phyloP scores from a whole-genome alignment of 331 rosid species.

The Ulmus americana region DNA sequence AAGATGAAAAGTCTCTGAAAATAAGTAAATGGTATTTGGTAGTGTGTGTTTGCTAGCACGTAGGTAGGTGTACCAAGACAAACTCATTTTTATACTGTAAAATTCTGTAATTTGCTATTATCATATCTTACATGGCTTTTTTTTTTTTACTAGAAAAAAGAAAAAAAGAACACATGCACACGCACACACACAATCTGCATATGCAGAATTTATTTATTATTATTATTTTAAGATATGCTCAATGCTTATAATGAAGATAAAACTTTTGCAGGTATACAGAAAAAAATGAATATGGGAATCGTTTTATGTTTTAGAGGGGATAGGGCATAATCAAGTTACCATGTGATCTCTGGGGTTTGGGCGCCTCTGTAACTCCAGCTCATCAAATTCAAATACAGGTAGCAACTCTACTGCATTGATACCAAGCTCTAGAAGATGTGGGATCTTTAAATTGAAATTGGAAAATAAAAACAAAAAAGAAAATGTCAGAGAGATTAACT shows the following conservation, averaged over 20 bases:
- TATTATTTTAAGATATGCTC: no score
- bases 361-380: slow-evolving; percentile 79
- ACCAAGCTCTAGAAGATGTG: slow-evolving; percentile 93
- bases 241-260: neutral
- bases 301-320: neutral
- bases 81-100: no score
- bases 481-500: slow-evolving; percentile 12
- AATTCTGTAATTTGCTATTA: no score
- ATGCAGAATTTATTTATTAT: no score
- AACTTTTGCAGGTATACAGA: neutral
- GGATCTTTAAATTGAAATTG: slow-evolving; percentile 52
- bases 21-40: no score
- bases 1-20: no score
- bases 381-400: slow-evolving; percentile 92
- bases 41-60: no score
- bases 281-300: neutral
- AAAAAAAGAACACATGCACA: no score
- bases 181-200: no score
- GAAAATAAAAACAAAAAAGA: neutral
- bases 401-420: slow-evolving; percentile 84
- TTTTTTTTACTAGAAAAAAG: no score
- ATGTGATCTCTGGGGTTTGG: slow-evolving; percentile 89
- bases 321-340: slow-evolving; percentile 38
- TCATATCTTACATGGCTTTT: no score
- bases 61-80: no score